These are phyloP conservation scores for Dictyostelium brefeldianum DNA, from an alignment of 78 protist genomes.

Conservation along the genomic window DNA sequence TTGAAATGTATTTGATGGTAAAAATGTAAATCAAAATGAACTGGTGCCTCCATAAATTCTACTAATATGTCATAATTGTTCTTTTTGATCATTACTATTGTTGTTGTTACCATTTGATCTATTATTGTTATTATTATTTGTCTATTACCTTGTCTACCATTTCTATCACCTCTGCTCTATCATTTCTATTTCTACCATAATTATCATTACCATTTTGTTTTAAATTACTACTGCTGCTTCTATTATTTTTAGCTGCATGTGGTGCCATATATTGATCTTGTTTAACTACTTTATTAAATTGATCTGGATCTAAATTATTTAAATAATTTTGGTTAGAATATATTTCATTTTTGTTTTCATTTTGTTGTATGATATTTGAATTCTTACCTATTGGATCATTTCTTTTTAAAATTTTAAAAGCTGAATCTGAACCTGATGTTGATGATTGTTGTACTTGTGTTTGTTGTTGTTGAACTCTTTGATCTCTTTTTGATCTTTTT, in stretches of 20 bases:
- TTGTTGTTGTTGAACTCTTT: constrained; percentile 25
- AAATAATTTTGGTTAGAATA: not conserved
- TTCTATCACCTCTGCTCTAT: not conserved
- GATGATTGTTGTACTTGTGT: constrained; percentile 3
- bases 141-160: not conserved
- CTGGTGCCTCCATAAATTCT: constrained; percentile 49
- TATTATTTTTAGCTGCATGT: not conserved
- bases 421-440: not conserved
- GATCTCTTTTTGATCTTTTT: not conserved
- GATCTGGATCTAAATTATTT: constrained; percentile 37
- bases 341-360: not conserved
- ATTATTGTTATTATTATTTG: not conserved
- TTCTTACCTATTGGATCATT: constrained; percentile 61
- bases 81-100: not conserved
- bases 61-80: constrained; percentile 6
- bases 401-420: constrained; percentile 63
- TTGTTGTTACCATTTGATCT: not conserved
- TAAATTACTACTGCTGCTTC: not conserved
- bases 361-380: not conserved
- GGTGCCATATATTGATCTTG: not conserved
- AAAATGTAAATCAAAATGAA: constrained; percentile 60
- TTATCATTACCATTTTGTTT: not conserved
- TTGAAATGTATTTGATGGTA: constrained; percentile 32
- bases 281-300: constrained; percentile 47
- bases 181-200: not conserved